Conservation (phyloP, 2,329 filamentous ascomycete species). For the Albophoma yamanashiensis region DNA sequence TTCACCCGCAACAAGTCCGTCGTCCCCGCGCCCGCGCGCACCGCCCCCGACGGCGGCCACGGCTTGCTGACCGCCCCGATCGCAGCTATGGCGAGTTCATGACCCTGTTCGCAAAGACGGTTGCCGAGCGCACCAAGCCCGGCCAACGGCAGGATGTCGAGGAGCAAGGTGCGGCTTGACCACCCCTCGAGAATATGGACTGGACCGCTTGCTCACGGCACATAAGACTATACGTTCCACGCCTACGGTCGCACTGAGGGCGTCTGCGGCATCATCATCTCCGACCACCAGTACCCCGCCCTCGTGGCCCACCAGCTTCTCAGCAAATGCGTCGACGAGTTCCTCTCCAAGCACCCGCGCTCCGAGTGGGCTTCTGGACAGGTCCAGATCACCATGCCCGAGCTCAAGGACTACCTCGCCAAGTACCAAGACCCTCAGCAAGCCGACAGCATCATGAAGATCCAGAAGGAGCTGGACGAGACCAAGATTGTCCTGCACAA, state of each 20-base stretch:
- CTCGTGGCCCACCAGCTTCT: slow-evolving; percentile 80
- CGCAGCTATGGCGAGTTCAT: slow-evolving; percentile 53
- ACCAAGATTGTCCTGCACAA: slow-evolving; percentile 97
- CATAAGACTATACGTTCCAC: slow-evolving; percentile 60
- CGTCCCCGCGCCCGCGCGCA: not conserved
- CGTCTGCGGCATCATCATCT: slow-evolving; percentile 67
- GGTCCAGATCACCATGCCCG: slow-evolving; percentile 51
- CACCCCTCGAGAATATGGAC: not conserved
- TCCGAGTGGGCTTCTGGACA: slow-evolving; percentile 51
- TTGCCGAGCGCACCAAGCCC: slow-evolving; percentile 75
- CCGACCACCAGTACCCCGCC: slow-evolving; percentile 62
- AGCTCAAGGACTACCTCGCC: slow-evolving; percentile 64
- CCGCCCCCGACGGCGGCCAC: not conserved
- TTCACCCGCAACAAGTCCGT: slow-evolving; percentile 64
- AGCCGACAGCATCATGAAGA: slow-evolving; percentile 88
- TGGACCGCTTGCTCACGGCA: slow-evolving; percentile 6
- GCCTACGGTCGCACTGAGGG: slow-evolving; percentile 67
- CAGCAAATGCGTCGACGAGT: slow-evolving; percentile 80
- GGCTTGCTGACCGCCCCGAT: slow-evolving; percentile 7
- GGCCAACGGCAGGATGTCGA: slow-evolving; percentile 79
- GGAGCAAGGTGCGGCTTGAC: slow-evolving; percentile 49
- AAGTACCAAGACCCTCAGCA: slow-evolving; percentile 79
- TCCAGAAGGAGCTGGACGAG: slow-evolving; percentile 93
- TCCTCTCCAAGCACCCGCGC: slow-evolving; percentile 64
- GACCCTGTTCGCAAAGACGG: slow-evolving; percentile 75